Conservation (phyloP, 2,329 filamentous ascomycete species). For the Fusarium torreyae region DNA sequence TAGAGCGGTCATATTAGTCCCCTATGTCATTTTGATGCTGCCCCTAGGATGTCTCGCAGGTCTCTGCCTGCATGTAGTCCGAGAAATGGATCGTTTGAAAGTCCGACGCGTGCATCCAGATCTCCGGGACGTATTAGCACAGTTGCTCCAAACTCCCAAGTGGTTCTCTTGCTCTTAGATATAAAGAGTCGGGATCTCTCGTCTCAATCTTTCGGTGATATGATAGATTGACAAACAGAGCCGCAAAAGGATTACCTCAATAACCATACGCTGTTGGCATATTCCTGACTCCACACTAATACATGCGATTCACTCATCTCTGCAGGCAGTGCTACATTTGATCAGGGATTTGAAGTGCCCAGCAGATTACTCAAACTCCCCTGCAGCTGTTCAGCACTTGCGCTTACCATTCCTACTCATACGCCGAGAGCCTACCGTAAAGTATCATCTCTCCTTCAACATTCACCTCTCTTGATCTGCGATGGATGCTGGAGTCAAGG, state of each 20-base stretch:
- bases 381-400: neutral
- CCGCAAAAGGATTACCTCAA: neutral
- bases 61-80: neutral
- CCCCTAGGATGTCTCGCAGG: conserved; percentile 2
- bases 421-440: neutral
- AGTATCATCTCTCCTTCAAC: neutral
- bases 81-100: neutral
- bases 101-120: neutral
- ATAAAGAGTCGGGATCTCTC: neutral
- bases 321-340: conserved; percentile 11
- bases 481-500: conserved; percentile 11
- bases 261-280: neutral
- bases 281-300: neutral
- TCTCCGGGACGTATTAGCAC: neutral
- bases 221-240: conserved; percentile 1
- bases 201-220: neutral
- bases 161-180: neutral
- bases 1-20: conserved; percentile 4
- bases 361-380: neutral
- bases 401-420: neutral
- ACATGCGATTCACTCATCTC: neutral
- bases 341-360: neutral
- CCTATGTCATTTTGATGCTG: conserved; percentile 11
- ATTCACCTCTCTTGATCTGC: neutral
- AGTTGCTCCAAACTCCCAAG: neutral